Evolutionary conservation across 345 rosid species (phyloP), one percentile per base, ranked within the genome.

Genomic region (Gossypium raimondii): DNA sequence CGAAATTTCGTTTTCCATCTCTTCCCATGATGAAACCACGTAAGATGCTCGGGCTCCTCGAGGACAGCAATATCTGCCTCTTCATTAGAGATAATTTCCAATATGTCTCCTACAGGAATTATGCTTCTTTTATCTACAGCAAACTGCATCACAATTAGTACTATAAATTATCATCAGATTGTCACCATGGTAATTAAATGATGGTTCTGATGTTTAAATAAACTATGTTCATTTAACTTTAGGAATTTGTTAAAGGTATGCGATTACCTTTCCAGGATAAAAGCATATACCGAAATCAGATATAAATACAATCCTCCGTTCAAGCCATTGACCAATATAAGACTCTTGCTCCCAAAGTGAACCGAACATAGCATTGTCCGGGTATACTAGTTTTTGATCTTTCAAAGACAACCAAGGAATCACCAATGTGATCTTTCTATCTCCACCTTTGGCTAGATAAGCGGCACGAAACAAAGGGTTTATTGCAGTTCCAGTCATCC

Each of bases 11-110:
- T 78, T 83, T 93, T 95, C 99, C 99, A 95, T 78, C 88, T 87
- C 79, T 88, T 90, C 58, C 99, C 98, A 78, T 95, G 99, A 82
- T 95, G 99, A 78, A 87, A 95, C 99, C 99, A 95, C 3, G 99
- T 95, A 56, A 95, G 96, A 84, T 95, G 98, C 81, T 93, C 96
- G 17, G 98, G 98, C 85, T 93, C 99, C 81, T 93, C 98, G 11
- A 95, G 93, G 82, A 95, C 93, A 57, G 97, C 94, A 77, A 93
- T 55, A 76, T 93, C 97, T 2, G 94, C 96, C 77, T 87, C 94
- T 73, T 90, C 94, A 79, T 90, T 92, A 24, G 91, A 79, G 74
- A 93, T 89, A 68, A 82, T 70, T 71, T 90, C 90, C 0, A 93
- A 84, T 61, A 91, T 95, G 80, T 95, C 99, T 57, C 99, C 99